A percentile compares a stretch with the other conserved stretches of the same genome.
Evolutionary conservation across 345 rosid species (phyloP).

Genomic region (Corchorus olitorius): DNA sequence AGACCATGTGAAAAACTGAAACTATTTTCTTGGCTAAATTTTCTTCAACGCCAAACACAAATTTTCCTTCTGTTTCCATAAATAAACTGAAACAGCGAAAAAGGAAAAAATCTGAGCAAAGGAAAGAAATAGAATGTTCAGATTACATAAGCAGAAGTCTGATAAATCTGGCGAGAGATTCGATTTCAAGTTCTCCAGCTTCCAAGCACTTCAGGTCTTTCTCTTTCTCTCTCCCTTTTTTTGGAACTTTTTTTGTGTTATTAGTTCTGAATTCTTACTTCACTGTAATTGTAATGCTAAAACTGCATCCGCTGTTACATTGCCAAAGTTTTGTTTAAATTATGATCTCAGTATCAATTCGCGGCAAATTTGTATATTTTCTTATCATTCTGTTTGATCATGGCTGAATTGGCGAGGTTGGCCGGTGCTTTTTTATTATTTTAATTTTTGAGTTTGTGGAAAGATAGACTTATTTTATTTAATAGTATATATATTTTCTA

Average conservation of each 20-base stretch:
- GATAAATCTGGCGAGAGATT: slow-evolving; percentile 44
- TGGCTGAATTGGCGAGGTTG: background rate
- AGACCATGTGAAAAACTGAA: slow-evolving; percentile 23
- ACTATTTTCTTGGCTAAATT: background rate
- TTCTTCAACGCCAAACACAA: background rate
- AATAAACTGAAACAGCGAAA: slow-evolving; percentile 4
- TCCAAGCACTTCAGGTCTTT: slow-evolving; percentile 56
- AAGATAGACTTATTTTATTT: background rate
- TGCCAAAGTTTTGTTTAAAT: background rate
- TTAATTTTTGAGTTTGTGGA: background rate
- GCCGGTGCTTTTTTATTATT: background rate
- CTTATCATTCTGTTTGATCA: background rate
- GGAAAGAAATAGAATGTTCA: slow-evolving; percentile 43
- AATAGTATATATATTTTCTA: background rate
- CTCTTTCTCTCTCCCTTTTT: background rate
- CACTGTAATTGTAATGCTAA: background rate
- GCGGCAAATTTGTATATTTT: background rate
- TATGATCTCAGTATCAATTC: background rate
- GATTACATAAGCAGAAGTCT: slow-evolving; percentile 48
- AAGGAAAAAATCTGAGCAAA: background rate
- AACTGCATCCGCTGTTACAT: slow-evolving; percentile 18
- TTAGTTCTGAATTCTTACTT: background rate
- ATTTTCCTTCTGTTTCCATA: background rate
- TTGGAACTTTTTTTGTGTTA: background rate
- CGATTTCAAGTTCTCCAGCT: slow-evolving; percentile 54